A percentile compares a stretch with the other conserved stretches of the same genome.
Evolutionary conservation across 1,139 yeast genomes (phyloP).

Genomic region (Lipomyces yarrowii): DNA sequence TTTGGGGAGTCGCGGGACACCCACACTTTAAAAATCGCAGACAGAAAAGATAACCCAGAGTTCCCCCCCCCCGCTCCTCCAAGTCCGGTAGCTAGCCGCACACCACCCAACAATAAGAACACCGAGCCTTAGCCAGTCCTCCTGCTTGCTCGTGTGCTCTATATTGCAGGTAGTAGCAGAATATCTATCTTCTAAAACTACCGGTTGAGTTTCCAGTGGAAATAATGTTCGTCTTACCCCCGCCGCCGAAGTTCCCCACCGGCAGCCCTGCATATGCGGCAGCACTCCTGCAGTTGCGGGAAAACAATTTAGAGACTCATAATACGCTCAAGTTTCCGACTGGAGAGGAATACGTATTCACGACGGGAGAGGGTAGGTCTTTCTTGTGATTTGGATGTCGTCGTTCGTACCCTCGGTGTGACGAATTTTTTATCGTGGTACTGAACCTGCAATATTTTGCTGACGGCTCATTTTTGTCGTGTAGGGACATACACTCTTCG

Average conservation of each 20-base stretch:
- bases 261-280: slow-evolving; percentile 32
- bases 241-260: slow-evolving; percentile 32
- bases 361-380: slow-evolving; percentile 29
- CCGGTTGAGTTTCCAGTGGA: neutral
- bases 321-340: slow-evolving; percentile 31
- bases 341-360: slow-evolving; percentile 26
- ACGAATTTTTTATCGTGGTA: neutral
- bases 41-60: neutral
- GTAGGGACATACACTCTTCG: slow-evolving; percentile 41
- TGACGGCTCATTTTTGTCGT: slow-evolving; percentile 26
- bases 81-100: neutral
- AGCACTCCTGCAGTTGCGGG: slow-evolving; percentile 29
- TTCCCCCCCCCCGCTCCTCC: neutral
- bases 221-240: slow-evolving; percentile 30
- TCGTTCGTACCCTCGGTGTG: neutral
- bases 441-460: neutral
- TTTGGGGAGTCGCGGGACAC: neutral
- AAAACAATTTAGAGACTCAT: slow-evolving; percentile 27
- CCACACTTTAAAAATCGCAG: neutral
- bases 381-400: neutral
- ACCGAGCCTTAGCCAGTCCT: neutral
- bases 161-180: neutral
- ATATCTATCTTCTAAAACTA: neutral
- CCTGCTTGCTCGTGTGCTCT: neutral
- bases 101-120: neutral